A percentile compares a stretch with the other conserved stretches of the same genome.
Evolutionary conservation across 768 basidiomycete genomes (phyloP).

Genomic region (Hygrocybe punicea): DNA sequence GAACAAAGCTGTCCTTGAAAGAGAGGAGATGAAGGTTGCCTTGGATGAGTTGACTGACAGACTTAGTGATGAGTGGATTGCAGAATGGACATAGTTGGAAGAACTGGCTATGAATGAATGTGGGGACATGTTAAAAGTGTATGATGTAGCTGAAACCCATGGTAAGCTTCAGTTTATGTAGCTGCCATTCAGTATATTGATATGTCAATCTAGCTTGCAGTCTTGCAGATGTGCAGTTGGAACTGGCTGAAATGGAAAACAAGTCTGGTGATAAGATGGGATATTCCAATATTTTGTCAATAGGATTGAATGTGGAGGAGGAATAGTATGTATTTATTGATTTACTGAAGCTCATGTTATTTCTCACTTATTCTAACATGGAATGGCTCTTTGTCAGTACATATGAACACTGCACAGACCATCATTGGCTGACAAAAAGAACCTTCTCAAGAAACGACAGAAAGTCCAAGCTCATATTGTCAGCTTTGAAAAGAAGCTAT

Average conservation of each 20-base stretch:
- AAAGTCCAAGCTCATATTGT: neutral
- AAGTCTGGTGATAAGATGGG: neutral
- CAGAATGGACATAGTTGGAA: neutral
- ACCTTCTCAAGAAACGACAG: neutral
- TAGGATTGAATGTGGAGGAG: conserved; percentile 3
- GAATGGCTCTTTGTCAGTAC: neutral
- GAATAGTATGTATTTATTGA: conserved; percentile 2
- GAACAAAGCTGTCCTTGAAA: no score
- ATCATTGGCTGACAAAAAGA: neutral
- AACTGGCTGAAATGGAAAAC: neutral
- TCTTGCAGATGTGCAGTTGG: neutral
- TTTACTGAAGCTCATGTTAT: neutral
- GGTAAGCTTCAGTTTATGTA: neutral
- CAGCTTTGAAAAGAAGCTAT: neutral
- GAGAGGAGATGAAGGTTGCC: neutral
- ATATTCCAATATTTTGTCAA: neutral
- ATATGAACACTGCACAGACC: neutral
- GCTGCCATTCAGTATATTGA: neutral
- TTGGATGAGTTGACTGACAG: conserved; percentile 1
- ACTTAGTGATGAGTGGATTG: neutral
- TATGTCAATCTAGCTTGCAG: conserved; percentile 3
- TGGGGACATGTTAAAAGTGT: conserved; percentile 1
- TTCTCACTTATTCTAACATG: neutral
- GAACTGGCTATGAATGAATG: neutral
- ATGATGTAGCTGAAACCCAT: neutral